These are phyloP conservation scores for Clavaria fumosa DNA, from an alignment of 768 basidiomycete genomes.

Conservation along the genomic window DNA sequence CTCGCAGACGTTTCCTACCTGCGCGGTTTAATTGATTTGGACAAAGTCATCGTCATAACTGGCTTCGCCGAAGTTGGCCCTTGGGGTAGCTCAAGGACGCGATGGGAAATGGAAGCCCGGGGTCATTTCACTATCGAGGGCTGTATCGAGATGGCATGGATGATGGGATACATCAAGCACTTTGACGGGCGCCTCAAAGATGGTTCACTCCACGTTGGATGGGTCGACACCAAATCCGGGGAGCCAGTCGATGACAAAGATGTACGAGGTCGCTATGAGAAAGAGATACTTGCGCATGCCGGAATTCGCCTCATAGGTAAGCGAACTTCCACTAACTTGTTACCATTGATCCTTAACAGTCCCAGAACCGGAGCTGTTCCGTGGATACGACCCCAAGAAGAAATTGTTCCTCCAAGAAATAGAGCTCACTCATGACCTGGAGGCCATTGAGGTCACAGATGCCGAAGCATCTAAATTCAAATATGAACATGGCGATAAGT, in stretches of 20 bases:
- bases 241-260: constrained; percentile 99
- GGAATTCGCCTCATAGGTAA: constrained; percentile 90
- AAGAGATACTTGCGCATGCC: constrained; percentile 79
- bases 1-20: constrained; percentile 64
- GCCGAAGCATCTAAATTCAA: constrained; percentile 92
- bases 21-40: constrained; percentile 82
- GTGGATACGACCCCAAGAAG: constrained; percentile 93
- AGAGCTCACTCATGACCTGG: constrained; percentile 90
- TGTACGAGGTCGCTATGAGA: constrained; percentile 84
- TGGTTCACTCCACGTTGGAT: constrained; percentile 87
- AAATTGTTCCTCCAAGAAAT: constrained; percentile 97
- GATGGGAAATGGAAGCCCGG: constrained; percentile 99
- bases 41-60: constrained; percentile 91
- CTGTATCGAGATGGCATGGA: constrained; percentile 99
- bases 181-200: constrained; percentile 94
- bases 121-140: constrained; percentile 98
- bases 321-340: constrained; percentile 13
- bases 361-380: constrained; percentile 92
- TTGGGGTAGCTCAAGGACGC: constrained; percentile 94
- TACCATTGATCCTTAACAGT: constrained; percentile 9
- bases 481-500: constrained; percentile 90
- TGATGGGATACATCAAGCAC: constrained; percentile 98
- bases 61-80: constrained; percentile 97
- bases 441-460: constrained; percentile 86
- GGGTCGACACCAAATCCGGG: constrained; percentile 88